Base-by-base conservation (phyloP, 2,329 filamentous ascomycete genomes). In the Paraconiothyrium brasiliense region DNA sequence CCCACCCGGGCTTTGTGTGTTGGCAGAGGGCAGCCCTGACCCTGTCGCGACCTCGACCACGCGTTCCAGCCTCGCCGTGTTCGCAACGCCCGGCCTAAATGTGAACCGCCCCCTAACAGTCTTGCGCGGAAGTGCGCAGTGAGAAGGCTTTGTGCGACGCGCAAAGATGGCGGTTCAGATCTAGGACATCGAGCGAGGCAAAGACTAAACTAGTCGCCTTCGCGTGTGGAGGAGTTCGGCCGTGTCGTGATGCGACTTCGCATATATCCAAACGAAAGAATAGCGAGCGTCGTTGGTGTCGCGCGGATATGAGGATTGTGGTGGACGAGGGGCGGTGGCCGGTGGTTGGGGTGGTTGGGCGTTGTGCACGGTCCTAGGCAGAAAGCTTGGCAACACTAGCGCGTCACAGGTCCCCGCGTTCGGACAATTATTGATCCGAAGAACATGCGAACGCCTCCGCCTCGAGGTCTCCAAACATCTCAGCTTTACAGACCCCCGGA, bases 21-120 rank as follows among this genome's bases (percentile, higher is more conserved):
- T 30, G 27, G 27, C 13, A 52, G 50, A 52, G 50, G 27, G 27
- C 50, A 52, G 50, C 50, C 50, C 50, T 41, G 50, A 13, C 50
- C 41, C 50, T 52, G 50, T 52, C 35, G 49, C 27, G 27, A 13
- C 27, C 16, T 4, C 20, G 11, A 22, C 22, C 50, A n/a, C 16
- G 20, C n/a, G 35, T 20, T 37, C 50, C 34, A 52, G 35, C 34
- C 34, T 34, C 30, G 35, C 34, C 14, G 48, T 20, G 50, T 24
- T 10, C 35, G 24, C 50, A 8, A 35, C 13, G 20, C 50, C 50
- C 50, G 50, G 35, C 35, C 50, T 41, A 41, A 27, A 52, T 16
- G 50, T 20, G 50, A 35, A 30, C 13, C 50, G 27, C 50, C 50
- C 50, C 50, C 22, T 30, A 20, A 37, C 50, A 35, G 16, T 13